Percentiles rank a stretch among this genome's conserved stretches.
These are phyloP conservation scores for Neonectria neomacrospora DNA, from an alignment of 2,329 filamentous ascomycete species.

Conservation along the genomic window DNA sequence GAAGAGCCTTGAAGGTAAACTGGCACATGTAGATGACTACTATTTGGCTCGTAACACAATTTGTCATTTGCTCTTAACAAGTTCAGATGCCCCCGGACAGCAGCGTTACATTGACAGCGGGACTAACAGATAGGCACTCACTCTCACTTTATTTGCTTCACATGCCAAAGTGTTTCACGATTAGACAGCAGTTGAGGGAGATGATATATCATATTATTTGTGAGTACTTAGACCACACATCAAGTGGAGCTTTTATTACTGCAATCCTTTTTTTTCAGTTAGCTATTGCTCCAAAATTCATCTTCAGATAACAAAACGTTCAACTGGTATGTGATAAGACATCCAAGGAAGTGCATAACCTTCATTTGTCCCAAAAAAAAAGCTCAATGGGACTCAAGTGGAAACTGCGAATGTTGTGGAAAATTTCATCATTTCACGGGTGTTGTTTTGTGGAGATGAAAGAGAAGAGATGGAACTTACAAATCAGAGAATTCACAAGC, in stretches of 20 bases:
- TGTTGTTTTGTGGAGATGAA: conserved; percentile 16
- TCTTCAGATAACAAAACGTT: conserved; percentile 27
- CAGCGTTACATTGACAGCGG: background rate
- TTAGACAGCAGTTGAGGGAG: background rate
- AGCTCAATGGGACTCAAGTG: conserved; percentile 80
- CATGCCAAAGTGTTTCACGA: background rate
- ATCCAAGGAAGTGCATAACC: conserved; percentile 78
- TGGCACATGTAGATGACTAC: background rate
- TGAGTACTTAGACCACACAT: background rate
- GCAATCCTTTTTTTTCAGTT: conserved; percentile 34
- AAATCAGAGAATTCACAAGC: conserved; percentile 8
- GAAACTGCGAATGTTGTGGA: conserved; percentile 88
- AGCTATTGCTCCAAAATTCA: conserved; percentile 31
- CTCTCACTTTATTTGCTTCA: background rate
- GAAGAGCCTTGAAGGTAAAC: background rate
- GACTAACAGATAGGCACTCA: background rate
- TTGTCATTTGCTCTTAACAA: background rate
- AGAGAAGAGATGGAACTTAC: conserved; percentile 36
- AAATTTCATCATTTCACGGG: conserved; percentile 73
- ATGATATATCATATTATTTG: background rate
- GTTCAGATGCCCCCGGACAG: background rate
- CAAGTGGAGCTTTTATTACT: conserved; percentile 1
- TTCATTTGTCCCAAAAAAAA: conserved; percentile 75
- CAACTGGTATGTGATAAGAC: conserved; percentile 65
- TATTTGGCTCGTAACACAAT: background rate